Conservation (phyloP, 164 flowering plant species). For the Platanus orientalis region DNA sequence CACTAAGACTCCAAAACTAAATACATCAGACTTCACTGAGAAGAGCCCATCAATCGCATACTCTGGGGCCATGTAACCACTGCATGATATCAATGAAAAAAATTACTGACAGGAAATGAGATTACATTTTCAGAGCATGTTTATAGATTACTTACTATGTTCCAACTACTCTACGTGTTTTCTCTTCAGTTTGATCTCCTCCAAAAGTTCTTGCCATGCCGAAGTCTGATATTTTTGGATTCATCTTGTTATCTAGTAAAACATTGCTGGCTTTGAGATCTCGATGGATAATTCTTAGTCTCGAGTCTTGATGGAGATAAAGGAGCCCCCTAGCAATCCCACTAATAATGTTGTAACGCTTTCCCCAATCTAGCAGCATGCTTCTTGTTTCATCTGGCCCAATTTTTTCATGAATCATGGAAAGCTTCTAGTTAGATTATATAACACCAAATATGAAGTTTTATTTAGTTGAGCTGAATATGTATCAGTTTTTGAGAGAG, state of each 20-base stretch:
- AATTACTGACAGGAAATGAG: no score
- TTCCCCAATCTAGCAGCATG: conserved; percentile 20
- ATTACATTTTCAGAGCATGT: no score
- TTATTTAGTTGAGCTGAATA: no score
- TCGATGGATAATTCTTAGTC: conserved; percentile 33
- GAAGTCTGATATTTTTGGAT: conserved; percentile 39
- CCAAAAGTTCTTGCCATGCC: conserved; percentile 33
- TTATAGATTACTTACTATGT: conserved; percentile 28
- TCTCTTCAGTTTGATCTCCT: conserved; percentile 25
- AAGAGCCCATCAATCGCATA: conserved; percentile 31
- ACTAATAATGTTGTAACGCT: conserved; percentile 24
- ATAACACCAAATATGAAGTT: no score
- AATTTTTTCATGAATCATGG: no score
- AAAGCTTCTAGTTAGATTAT: no score
- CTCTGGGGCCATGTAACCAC: conserved; percentile 35
- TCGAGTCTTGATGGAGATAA: conserved; percentile 32
- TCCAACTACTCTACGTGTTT: conserved; percentile 33
- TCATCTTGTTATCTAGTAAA: conserved; percentile 29
- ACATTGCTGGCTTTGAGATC: conserved; percentile 41
- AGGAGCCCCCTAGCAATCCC: conserved; percentile 23
- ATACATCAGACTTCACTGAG: conserved; percentile 35
- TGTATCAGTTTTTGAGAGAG: background rate
- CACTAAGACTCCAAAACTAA: conserved; percentile 36
- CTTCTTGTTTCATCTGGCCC: conserved; percentile 7
- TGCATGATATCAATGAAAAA: background rate